A percentile compares a stretch with the other conserved stretches of the same genome.
Evolutionary conservation across 805 yeast species (phyloP).

Genomic region (Pichia nanzhaoensis): DNA sequence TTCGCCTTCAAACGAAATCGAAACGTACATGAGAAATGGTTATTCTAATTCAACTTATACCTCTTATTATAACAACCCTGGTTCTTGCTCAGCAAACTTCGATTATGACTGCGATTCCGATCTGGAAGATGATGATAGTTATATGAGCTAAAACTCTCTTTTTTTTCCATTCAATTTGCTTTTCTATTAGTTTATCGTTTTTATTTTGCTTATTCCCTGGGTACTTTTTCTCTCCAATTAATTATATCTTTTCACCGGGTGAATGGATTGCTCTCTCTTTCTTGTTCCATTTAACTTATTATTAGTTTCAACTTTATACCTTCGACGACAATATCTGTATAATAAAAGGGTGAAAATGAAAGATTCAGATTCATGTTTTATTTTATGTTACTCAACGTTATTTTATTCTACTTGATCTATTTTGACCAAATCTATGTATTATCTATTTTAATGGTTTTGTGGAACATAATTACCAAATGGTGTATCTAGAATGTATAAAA

Average conservation of each 20-base stretch:
- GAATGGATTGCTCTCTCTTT: background rate
- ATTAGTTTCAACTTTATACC: background rate
- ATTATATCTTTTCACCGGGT: too few species aligned
- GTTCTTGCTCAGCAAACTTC: constrained; percentile 10
- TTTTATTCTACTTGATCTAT: too few species aligned
- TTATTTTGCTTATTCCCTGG: background rate
- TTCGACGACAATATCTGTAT: too few species aligned
- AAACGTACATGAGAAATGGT: constrained; percentile 30
- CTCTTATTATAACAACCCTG: constrained; percentile 12
- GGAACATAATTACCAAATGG: too few species aligned
- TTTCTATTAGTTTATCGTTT: background rate
- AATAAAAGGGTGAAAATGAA: too few species aligned
- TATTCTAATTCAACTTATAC: constrained; percentile 8
- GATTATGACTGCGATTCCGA: constrained; percentile 25
- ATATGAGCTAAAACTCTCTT: constrained; percentile 7
- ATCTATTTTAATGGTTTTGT: too few species aligned
- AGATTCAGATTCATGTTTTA: too few species aligned
- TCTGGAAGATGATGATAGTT: constrained; percentile 22
- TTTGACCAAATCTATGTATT: too few species aligned
- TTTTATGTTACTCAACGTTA: too few species aligned
- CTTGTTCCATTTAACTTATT: background rate
- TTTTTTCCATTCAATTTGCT: background rate
- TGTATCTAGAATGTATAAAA: too few species aligned
- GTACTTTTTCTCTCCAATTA: background rate
- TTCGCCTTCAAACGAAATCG: constrained; percentile 30